Percentiles rank a stretch among this genome's conserved stretches.
Conservation (phyloP, 768 basidiomycete species). For the Fibroporia radiculosa region DNA sequence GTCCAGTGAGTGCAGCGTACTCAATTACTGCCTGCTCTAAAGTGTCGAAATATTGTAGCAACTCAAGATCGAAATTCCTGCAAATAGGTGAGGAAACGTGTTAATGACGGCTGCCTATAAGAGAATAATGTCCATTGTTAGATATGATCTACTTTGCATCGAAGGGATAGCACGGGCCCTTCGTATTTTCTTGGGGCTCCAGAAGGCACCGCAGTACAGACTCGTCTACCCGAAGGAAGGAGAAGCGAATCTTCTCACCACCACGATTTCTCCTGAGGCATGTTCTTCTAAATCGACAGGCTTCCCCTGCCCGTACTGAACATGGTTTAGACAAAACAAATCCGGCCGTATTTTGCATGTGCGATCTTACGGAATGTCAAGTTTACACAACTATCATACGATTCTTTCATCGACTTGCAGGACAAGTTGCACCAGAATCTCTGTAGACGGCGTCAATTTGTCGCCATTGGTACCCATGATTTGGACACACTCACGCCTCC, state of each 20-base stretch:
- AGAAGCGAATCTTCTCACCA: conserved; percentile 55
- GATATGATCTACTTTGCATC: conserved; percentile 96
- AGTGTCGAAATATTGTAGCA: conserved; percentile 40
- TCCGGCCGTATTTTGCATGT: conserved; percentile 87
- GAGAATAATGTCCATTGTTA: conserved; percentile 22
- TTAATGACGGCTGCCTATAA: not conserved
- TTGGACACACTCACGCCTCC: conserved; percentile 82
- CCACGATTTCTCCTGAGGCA: conserved; percentile 69
- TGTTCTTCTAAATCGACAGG: conserved; percentile 16
- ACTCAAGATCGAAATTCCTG: conserved; percentile 98
- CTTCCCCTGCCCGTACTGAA: not conserved
- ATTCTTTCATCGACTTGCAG: conserved; percentile 98
- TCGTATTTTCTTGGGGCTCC: conserved; percentile 70
- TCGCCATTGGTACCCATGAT: conserved; percentile 97
- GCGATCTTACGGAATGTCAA: conserved; percentile 86
- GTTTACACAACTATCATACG: conserved; percentile 85
- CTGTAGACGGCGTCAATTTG: conserved; percentile 81
- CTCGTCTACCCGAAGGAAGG: conserved; percentile 67
- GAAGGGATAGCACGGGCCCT: conserved; percentile 91
- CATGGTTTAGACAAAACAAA: conserved; percentile 55
- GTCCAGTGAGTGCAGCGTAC: conserved; percentile 51
- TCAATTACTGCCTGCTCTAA: not conserved
- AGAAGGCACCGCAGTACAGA: conserved; percentile 62
- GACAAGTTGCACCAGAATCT: conserved; percentile 98
- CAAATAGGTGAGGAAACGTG: conserved; percentile 62